Conservation (phyloP, 2,329 filamentous ascomycete species). For the Pseudocercospora eumusae region DNA sequence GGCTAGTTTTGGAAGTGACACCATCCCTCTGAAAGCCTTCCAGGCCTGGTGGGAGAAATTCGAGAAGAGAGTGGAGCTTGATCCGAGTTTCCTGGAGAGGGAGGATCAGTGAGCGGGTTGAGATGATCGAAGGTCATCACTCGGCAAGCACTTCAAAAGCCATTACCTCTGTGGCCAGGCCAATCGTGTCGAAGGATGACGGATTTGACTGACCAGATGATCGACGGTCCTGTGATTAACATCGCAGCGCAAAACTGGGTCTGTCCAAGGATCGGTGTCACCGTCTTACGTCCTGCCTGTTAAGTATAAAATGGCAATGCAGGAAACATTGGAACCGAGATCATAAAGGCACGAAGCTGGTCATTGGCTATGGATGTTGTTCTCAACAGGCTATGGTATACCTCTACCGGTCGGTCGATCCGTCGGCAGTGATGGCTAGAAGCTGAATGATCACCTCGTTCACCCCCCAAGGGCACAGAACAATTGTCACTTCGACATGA, state of each 20-base stretch:
- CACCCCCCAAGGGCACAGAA: neutral
- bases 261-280: neutral
- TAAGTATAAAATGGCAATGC: neutral
- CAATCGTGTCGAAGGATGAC: neutral
- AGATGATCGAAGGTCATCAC: neutral
- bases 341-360: neutral
- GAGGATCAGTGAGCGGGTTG: neutral
- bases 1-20: constrained; percentile 82
- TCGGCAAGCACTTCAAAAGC: neutral
- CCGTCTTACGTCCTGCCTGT: neutral
- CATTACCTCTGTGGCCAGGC: neutral
- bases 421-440: neutral
- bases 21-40: constrained; percentile 91
- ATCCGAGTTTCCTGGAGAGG: constrained; percentile 81
- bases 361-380: neutral
- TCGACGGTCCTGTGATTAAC: neutral
- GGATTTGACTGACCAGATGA: neutral
- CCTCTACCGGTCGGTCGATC: neutral
- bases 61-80: constrained; percentile 78
- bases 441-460: neutral
- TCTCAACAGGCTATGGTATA: neutral
- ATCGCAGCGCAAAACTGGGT: neutral
- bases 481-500: neutral
- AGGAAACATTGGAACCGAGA: neutral
- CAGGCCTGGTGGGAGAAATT: constrained; percentile 99